Base-by-base conservation (phyloP, 192 early-diverging fungal genomes). In the Backusella circina region DNA sequence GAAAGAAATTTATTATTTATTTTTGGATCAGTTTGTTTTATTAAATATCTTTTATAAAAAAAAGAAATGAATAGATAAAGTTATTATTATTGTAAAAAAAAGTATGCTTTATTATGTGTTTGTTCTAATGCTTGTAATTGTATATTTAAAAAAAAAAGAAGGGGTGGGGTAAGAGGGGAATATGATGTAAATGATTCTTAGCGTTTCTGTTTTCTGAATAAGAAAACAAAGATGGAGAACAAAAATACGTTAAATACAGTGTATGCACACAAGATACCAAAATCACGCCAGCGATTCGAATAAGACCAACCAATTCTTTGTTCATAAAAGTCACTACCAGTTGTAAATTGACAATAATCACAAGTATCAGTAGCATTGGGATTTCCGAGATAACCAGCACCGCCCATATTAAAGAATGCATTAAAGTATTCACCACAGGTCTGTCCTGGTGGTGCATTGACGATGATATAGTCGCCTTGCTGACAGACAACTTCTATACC, bases 321-420 rank as follows among this genome's bases (percentile, higher is more conserved):
- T 70, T 35, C 38, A 28, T 76, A 80, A 72, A 77, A 88, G 36
- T 78, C 75, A 28, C 77, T 67, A 30, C 84, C 84, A 65, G 35
- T 39, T 10, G 51, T 67, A 51, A 78, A 88, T 13, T 86, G 80
- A 75, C 88, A 90, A 41, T 85, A 88, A 74, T 84, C 57, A 74
- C 89, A 90, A 0, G 21, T 10, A 5, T 65, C 75, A 5, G 89
- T 90, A 6, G 86, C 85, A 15, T 77, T 61, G 0, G 78, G 79
- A 71, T 90, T 84, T 3, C 79, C 78, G 5, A 94, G 61, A 54
- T 95, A 91, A 1, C 93, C 93, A 3, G 73, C 75, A 5, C 85
- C 86, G 82, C 83, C 28, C 39, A 71, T 21, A 57, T 26, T 33
- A 31, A 84, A 76, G 79, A 81, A 90, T 5, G 68, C 71, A n/a